Evolutionary conservation across 805 yeast genomes (phyloP).

Genomic region (Cyberlindnera euphorbiiphila): DNA sequence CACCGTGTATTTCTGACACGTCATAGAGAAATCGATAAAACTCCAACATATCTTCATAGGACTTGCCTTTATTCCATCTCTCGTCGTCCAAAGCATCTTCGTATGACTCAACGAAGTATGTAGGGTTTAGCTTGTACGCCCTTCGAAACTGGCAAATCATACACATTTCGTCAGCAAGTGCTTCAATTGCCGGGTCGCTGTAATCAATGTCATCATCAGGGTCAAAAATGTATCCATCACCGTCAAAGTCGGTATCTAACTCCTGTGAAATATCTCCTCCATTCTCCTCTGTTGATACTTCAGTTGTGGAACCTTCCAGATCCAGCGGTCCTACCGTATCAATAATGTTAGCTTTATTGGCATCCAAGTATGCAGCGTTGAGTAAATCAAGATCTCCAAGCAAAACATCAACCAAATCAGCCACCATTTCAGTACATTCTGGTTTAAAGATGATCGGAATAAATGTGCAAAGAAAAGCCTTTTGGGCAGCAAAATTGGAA

Average conservation of each 20-base stretch:
- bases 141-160: constrained; percentile 3
- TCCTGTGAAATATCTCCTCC: no score
- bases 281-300: neutral
- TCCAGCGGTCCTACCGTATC: no score
- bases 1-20: neutral
- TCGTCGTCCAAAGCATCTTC: neutral
- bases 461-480: constrained; percentile 2
- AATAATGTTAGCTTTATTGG: neutral
- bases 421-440: neutral
- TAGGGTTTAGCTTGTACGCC: neutral
- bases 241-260: no score
- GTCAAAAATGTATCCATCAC: no score
- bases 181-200: no score
- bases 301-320: neutral
- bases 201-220: no score
- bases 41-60: neutral
- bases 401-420: neutral
- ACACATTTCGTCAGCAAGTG: constrained; percentile 1
- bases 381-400: constrained; percentile 1
- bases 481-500: constrained; percentile 1
- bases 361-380: constrained; percentile 4
- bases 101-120: constrained; percentile 2
- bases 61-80: neutral
- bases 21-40: constrained; percentile 1
- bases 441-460: constrained; percentile 4